phyloP scores from a whole-genome alignment of 1,284 basidiomycete species.

The Cyathus pygmaeus region DNA sequence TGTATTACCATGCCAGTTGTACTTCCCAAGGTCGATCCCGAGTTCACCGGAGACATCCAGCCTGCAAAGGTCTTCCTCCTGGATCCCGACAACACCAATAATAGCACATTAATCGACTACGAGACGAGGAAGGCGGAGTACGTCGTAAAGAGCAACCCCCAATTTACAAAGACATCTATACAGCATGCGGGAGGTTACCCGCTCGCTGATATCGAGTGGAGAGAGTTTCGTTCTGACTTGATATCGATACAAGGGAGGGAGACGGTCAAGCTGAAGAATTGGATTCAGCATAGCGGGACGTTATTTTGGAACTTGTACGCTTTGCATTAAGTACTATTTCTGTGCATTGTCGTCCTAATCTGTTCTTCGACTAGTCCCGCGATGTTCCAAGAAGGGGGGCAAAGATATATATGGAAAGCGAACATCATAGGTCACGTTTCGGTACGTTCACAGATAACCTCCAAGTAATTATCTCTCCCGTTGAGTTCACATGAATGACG shows the following conservation, averaged over 20 bases:
- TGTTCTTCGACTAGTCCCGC: slow-evolving; percentile 8
- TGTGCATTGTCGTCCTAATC: not conserved
- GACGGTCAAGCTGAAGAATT: slow-evolving; percentile 6
- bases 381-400: slow-evolving; percentile 11
- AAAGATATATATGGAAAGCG: slow-evolving; percentile 11
- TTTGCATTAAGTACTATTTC: too few relatives aligned
- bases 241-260: slow-evolving; percentile 6
- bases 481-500: not conserved
- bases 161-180: slow-evolving; percentile 5
- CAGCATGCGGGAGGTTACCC: not conserved
- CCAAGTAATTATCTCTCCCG: not conserved
- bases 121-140: not conserved
- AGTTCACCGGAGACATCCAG: slow-evolving; percentile 1
- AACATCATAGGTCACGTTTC: slow-evolving; percentile 11
- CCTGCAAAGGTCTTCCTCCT: slow-evolving; percentile 8
- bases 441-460: slow-evolving; percentile 3
- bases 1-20: too few relatives aligned
- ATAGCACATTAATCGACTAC: slow-evolving; percentile 2
- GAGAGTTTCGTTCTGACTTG: slow-evolving; percentile 10
- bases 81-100: slow-evolving; percentile 10
- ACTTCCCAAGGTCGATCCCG: slow-evolving; percentile 1
- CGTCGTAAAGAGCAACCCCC: slow-evolving; percentile 5
- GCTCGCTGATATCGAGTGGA: slow-evolving; percentile 8
- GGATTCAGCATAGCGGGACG: slow-evolving; percentile 5
- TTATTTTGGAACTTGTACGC: slow-evolving; percentile 1